Percentiles rank a stretch among this genome's conserved stretches.
These are phyloP conservation scores for Protomyces lactucae-debilis DNA, from an alignment of 1,139 yeast species.

Conservation along the genomic window DNA sequence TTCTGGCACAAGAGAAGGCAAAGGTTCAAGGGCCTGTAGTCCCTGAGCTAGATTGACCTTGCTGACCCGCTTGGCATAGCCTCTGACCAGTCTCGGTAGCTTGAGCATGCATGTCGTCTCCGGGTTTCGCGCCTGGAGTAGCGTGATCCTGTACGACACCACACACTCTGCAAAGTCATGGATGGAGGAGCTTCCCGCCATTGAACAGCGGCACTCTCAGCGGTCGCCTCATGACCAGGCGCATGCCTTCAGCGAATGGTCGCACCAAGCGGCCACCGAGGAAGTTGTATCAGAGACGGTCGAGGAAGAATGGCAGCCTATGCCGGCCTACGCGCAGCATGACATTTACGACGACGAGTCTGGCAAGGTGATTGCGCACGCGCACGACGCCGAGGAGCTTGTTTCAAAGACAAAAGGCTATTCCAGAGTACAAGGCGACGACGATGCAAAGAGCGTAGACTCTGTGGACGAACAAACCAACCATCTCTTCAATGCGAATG, in stretches of 20 bases:
- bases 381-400: constrained; percentile 35
- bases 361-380: constrained; percentile 47
- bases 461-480: constrained; percentile 75
- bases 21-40: constrained; percentile 10
- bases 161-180: not conserved
- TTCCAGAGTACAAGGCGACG: constrained; percentile 86
- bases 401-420: constrained; percentile 54
- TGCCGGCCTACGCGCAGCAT: constrained; percentile 57
- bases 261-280: constrained; percentile 12
- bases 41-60: constrained; percentile 10
- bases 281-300: constrained; percentile 28
- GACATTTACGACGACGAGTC: constrained; percentile 53
- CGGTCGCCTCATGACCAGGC: not conserved
- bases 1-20: not conserved
- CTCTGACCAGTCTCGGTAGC: not conserved
- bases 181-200: not conserved
- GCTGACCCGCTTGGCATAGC: constrained; percentile 21
- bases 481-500: constrained; percentile 56
- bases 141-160: not conserved
- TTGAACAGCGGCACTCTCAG: not conserved
- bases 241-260: constrained; percentile 22
- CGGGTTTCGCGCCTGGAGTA: not conserved
- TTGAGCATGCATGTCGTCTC: not conserved
- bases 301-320: constrained; percentile 49
- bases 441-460: constrained; percentile 68